phyloP scores from a whole-genome alignment of 2,329 filamentous ascomycete species.

The Trichoderma arundinaceum region DNA sequence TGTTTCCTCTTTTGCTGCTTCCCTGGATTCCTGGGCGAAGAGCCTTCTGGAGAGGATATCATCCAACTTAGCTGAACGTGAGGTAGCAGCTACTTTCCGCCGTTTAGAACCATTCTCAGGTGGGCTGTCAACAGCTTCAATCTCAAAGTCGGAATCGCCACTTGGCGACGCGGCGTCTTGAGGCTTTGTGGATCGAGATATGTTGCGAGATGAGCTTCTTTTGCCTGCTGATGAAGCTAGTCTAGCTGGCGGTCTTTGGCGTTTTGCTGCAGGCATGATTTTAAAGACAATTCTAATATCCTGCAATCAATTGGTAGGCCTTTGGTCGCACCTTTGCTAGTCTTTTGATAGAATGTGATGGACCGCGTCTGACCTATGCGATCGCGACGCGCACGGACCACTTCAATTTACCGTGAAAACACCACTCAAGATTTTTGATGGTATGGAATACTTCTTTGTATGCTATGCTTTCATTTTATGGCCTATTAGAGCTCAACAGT shows the following conservation, averaged over 20 bases:
- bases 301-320: not conserved
- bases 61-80: conserved; percentile 20
- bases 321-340: not conserved
- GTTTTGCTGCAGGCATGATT: conserved; percentile 29
- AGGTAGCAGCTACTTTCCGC: conserved; percentile 9
- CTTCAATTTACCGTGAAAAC: not conserved
- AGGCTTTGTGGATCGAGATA: not conserved
- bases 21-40: conserved; percentile 22
- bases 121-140: not conserved
- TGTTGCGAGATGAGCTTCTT: not conserved
- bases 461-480: too few species aligned
- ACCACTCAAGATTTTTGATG: too few species aligned
- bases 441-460: too few species aligned
- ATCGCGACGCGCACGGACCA: conserved; percentile 26
- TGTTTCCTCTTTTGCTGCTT: conserved; percentile 18
- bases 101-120: not conserved
- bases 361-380: conserved; percentile 17
- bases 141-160: conserved; percentile 26
- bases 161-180: conserved; percentile 10
- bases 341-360: not conserved
- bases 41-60: conserved; percentile 20
- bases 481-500: too few species aligned
- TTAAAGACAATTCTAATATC: not conserved
- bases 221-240: not conserved
- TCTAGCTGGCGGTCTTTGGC: conserved; percentile 8